Evolutionary conservation across 176 grass and related monocot genomes (phyloP).

Genomic region (Cenchrus fungigraminus): DNA sequence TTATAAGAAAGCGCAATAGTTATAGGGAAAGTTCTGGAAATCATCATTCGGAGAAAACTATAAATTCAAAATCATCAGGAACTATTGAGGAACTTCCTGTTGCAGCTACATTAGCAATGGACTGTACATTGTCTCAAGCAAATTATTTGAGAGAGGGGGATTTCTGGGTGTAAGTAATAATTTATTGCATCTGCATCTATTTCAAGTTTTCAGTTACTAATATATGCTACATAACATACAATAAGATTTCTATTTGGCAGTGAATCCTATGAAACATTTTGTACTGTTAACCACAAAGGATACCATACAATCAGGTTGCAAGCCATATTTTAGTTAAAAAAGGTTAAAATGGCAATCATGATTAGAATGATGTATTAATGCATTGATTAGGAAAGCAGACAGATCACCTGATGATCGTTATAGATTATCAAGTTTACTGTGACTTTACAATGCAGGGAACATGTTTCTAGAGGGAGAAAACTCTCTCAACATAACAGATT

Average conservation of each 20-base stretch:
- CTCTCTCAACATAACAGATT: conserved; percentile 36
- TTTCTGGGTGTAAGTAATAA: conserved; percentile 53
- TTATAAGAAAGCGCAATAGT: conserved; percentile 51
- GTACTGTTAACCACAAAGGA: background rate
- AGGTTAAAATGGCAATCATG: background rate
- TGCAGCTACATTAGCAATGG: conserved; percentile 64
- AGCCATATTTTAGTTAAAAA: background rate
- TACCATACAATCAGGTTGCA: background rate
- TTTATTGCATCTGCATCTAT: background rate
- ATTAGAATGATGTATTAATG: background rate
- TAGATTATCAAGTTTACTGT: background rate
- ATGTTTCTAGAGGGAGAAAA: conserved; percentile 58
- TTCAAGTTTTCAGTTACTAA: background rate
- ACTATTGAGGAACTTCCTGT: conserved; percentile 23
- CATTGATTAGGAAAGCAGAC: background rate
- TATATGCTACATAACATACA: background rate
- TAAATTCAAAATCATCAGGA: conserved; percentile 14
- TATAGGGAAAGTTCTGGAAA: conserved; percentile 35
- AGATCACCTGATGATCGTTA: conserved; percentile 3
- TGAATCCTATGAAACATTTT: background rate
- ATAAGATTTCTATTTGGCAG: background rate
- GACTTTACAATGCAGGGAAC: conserved; percentile 44
- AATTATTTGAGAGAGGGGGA: conserved; percentile 39
- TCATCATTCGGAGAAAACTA: conserved; percentile 13
- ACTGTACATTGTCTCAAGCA: conserved; percentile 49